Base-by-base conservation (phyloP, 345 rosid species). In the Arabidopsis arenosa region DNA sequence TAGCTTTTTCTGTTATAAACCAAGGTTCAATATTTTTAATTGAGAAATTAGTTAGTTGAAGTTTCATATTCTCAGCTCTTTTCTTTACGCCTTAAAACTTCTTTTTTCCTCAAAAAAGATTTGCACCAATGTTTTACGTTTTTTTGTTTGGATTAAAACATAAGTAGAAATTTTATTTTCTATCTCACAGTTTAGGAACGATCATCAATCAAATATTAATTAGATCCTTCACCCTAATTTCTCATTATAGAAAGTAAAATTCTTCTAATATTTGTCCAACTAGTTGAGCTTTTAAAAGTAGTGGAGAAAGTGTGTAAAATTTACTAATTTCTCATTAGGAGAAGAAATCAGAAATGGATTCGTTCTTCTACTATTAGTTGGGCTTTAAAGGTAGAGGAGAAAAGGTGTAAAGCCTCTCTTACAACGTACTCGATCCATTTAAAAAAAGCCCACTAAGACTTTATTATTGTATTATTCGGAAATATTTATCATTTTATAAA, bases 1-100 rank as follows among this genome's bases (percentile, higher is more conserved):
- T 57, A 66, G 54, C 6, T 26, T 40, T 26, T 59, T 67, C 49
- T 14, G 65, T 36, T 54, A 63, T 9, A 54, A 36, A 47, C 32
- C 3, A 12, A 47, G 67, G 59, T 71, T 48, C 67, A 71, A 36
- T 59, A 44, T 71, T 61, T 44, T 15, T 44, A 26, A 40, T 48
- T 35, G 44, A 56, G 35, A 13, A 55, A 28, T 32, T 60, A 30
- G 51, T 45, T 74, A 61, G 69, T 75, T 76, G 65, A 54, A 70
- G 44, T 63, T 32, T 76, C 75, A 49, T 56, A 7, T 53, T 69
- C 69, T 68, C 80, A 53, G 41, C 65, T 63, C 65, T 69, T 76
- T 67, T 58, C 56, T 51, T 70, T 69, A 55, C 66, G 75, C 75
- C 70, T 69, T 47, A 5, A 36, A 63, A 26, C 80, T 63, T 70